Evolutionary conservation across 805 yeast genomes (phyloP).

Genomic region (Candida verbasci): DNA sequence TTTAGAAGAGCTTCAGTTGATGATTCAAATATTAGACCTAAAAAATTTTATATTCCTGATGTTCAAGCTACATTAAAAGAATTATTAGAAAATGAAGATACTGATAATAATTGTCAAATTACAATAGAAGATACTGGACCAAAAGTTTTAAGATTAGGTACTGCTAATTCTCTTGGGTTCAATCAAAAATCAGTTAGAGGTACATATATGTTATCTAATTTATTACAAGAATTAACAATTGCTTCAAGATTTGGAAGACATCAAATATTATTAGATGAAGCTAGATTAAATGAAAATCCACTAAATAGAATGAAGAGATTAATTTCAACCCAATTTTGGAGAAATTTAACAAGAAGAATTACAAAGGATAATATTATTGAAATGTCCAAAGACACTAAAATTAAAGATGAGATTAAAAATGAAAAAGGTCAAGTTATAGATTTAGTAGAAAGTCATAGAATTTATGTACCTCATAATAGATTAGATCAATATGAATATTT

Average conservation of each 20-base stretch:
- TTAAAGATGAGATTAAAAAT: slow-evolving; percentile 44
- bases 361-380: slow-evolving; percentile 57
- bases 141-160: slow-evolving; percentile 33
- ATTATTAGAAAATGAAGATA: slow-evolving; percentile 72
- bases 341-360: slow-evolving; percentile 64
- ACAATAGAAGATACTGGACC: slow-evolving; percentile 32
- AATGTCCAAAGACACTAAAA: slow-evolving; percentile 78
- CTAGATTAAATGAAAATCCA: slow-evolving; percentile 81
- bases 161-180: slow-evolving; percentile 81
- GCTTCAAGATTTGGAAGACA: slow-evolving; percentile 78
- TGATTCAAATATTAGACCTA: slow-evolving; percentile 24
- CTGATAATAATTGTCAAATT: slow-evolving; percentile 76
- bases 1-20: slow-evolving; percentile 31
- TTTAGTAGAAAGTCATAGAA: slow-evolving; percentile 61
- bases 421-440: slow-evolving; percentile 23
- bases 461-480: slow-evolving; percentile 71
- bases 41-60: slow-evolving; percentile 66
- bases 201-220: slow-evolving; percentile 81
- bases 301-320: slow-evolving; percentile 71
- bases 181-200: slow-evolving; percentile 74
- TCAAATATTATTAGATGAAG: slow-evolving; percentile 77
- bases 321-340: slow-evolving; percentile 79
- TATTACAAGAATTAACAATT: slow-evolving; percentile 82
- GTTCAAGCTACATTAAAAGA: slow-evolving; percentile 69
- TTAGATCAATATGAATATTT: slow-evolving; percentile 72